phyloP scores from a whole-genome alignment of 192 early-diverging fungal genomes.

The Coemansia sp. region DNA sequence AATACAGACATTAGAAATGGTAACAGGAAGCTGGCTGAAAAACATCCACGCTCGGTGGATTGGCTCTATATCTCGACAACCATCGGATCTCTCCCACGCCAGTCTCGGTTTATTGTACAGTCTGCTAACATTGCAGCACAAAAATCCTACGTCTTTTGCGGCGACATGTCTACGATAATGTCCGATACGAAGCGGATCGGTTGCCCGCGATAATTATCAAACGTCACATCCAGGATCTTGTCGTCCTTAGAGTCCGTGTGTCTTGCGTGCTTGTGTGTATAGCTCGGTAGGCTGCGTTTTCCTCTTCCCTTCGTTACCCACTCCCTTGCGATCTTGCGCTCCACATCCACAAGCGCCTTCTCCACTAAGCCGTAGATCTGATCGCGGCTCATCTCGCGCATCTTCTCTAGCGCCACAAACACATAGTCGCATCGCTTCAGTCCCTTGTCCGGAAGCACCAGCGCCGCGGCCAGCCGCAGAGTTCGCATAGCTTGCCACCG shows the following conservation, averaged over 20 bases:
- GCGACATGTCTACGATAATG: constrained; percentile 16
- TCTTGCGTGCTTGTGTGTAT: background rate
- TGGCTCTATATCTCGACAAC: too few species aligned
- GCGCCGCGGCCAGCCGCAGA: constrained; percentile 32
- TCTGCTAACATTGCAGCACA: too few species aligned
- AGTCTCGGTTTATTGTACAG: too few species aligned
- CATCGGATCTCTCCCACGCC: background rate
- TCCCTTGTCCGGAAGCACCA: constrained; percentile 49
- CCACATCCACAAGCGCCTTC: constrained; percentile 22
- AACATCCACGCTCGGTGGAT: too few species aligned
- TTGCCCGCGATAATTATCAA: background rate
- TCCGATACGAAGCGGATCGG: constrained; percentile 8
- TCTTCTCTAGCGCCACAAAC: constrained; percentile 17
- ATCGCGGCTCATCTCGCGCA: constrained; percentile 38
- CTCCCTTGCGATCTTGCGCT: constrained; percentile 3
- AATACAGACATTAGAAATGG: too few species aligned
- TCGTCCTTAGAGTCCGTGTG: background rate
- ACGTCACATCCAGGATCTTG: constrained; percentile 17
- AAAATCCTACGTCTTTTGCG: background rate
- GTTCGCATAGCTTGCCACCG: constrained; percentile 38
- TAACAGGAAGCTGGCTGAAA: too few species aligned
- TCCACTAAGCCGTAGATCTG: constrained; percentile 34
- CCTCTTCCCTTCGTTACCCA: constrained; percentile 9
- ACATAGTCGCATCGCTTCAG: constrained; percentile 47
- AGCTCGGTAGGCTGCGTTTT: background rate